Evolutionary conservation across 1,284 basidiomycete genomes (phyloP).

Genomic region (Cystobasidiaceae sp.): DNA sequence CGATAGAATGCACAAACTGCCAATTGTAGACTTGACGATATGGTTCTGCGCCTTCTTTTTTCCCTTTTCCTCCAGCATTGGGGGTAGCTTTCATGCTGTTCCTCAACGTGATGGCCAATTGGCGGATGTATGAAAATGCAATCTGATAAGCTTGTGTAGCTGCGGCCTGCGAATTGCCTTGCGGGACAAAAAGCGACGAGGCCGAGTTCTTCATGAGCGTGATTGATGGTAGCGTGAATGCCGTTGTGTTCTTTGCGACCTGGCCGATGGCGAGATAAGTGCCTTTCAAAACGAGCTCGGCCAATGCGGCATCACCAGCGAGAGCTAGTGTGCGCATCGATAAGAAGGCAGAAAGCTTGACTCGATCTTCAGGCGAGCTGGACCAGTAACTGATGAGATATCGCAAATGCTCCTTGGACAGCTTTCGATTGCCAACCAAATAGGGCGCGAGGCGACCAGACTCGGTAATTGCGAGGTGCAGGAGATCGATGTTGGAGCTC

Average conservation of each 20-base stretch:
- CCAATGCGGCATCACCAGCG: slow-evolving; percentile 70
- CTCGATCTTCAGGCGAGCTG: slow-evolving; percentile 69
- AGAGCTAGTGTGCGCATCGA: slow-evolving; percentile 76
- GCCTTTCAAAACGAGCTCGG: slow-evolving; percentile 82
- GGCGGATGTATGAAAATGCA: slow-evolving; percentile 93
- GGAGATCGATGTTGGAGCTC: slow-evolving; percentile 44
- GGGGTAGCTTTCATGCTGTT: slow-evolving; percentile 84
- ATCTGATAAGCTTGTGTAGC: slow-evolving; percentile 73
- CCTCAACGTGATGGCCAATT: slow-evolving; percentile 87
- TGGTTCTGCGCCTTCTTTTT: slow-evolving; percentile 58
- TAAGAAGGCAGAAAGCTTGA: slow-evolving; percentile 82
- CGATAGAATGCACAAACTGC: slow-evolving; percentile 93
- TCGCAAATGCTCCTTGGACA: slow-evolving; percentile 69
- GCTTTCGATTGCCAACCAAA: slow-evolving; percentile 72
- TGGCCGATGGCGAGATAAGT: slow-evolving; percentile 79
- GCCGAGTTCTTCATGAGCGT: slow-evolving; percentile 98
- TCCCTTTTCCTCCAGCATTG: slow-evolving; percentile 44
- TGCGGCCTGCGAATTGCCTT: neutral
- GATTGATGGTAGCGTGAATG: slow-evolving; percentile 85
- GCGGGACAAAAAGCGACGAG: slow-evolving; percentile 77
- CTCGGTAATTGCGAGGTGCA: slow-evolving; percentile 70
- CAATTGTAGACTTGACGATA: slow-evolving; percentile 93
- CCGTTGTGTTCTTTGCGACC: slow-evolving; percentile 72
- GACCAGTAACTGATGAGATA: neutral
- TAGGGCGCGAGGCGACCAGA: slow-evolving; percentile 83